A percentile compares a stretch with the other conserved stretches of the same genome.
Conservation (phyloP, 805 yeast genomes). For the Limtongozyma cylindracea region DNA sequence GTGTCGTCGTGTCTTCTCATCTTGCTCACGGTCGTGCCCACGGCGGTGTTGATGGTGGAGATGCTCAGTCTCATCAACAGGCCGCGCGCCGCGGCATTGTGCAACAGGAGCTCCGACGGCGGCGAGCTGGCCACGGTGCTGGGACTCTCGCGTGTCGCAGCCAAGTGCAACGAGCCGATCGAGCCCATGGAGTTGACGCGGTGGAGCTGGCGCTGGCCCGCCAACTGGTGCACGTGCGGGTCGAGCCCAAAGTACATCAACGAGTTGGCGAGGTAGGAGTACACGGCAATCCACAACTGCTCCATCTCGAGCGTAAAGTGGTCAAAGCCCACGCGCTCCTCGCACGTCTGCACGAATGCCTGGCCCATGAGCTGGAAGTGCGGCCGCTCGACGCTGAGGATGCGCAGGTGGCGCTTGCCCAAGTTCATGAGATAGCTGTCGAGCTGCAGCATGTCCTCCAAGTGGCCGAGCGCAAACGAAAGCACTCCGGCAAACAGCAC, state of each 20-base stretch:
- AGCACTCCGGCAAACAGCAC: conserved; percentile 59
- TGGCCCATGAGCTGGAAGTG: conserved; percentile 53
- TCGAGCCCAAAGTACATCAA: conserved; percentile 35
- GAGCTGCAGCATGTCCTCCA: conserved; percentile 30
- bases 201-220: not conserved
- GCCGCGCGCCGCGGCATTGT: too few species aligned
- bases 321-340: conserved; percentile 32
- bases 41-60: too few species aligned
- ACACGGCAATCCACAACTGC: conserved; percentile 45
- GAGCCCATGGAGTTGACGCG: too few species aligned
- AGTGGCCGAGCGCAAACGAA: conserved; percentile 34
- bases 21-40: too few species aligned
- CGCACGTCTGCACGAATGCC: conserved; percentile 41
- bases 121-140: too few species aligned
- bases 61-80: too few species aligned
- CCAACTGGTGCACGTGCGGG: conserved; percentile 11
- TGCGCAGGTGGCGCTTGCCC: conserved; percentile 55
- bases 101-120: too few species aligned
- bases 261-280: conserved; percentile 42
- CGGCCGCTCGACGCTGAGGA: conserved; percentile 44
- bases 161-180: too few species aligned
- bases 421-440: conserved; percentile 34
- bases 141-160: too few species aligned
- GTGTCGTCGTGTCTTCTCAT: too few species aligned
- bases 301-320: conserved; percentile 34